phyloP scores from a whole-genome alignment of 805 yeast species.

The Wickerhamiella hasegawae region DNA sequence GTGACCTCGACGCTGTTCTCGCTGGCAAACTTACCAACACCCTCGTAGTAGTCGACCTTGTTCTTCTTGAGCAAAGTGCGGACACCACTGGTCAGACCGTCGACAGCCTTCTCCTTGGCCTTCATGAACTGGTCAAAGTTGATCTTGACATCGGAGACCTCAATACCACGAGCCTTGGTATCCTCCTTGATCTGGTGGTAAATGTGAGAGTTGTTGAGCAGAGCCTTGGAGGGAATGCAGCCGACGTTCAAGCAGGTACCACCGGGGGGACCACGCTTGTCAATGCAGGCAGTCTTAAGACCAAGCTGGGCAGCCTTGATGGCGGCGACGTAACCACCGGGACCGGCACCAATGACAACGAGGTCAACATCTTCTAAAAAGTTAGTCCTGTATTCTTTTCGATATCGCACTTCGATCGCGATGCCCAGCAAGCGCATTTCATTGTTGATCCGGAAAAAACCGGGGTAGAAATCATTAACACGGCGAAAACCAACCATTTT shows the following conservation, averaged over 20 bases:
- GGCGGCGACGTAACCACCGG: conserved; percentile 99
- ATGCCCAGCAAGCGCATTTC: too few relatives aligned
- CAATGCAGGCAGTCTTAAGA: conserved; percentile 86
- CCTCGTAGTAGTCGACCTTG: conserved; percentile 88
- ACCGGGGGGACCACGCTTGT: conserved; percentile 90
- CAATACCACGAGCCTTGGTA: conserved; percentile 78
- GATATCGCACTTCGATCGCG: too few relatives aligned
- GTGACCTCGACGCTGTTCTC: conserved; percentile 65
- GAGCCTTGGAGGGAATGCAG: conserved; percentile 94
- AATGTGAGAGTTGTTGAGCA: conserved; percentile 84
- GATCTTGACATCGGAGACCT: conserved; percentile 52
- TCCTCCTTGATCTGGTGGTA: conserved; percentile 82
- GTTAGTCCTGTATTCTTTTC: conserved; percentile 12
- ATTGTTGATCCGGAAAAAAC: too few relatives aligned
- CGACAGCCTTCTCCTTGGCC: conserved; percentile 84
- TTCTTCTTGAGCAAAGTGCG: conserved; percentile 92
- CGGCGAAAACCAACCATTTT: too few relatives aligned
- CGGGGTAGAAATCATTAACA: neutral
- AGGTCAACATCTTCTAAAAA: conserved; percentile 67
- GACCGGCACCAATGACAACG: conserved; percentile 97
- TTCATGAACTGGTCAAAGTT: conserved; percentile 70
- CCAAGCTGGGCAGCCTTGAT: conserved; percentile 97
- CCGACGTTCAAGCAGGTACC: conserved; percentile 99
- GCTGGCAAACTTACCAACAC: conserved; percentile 73
- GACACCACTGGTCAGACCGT: conserved; percentile 81